These are phyloP conservation scores for Rhododendron henanense DNA, from an alignment of 148 eudicot species.

Conservation along the genomic window DNA sequence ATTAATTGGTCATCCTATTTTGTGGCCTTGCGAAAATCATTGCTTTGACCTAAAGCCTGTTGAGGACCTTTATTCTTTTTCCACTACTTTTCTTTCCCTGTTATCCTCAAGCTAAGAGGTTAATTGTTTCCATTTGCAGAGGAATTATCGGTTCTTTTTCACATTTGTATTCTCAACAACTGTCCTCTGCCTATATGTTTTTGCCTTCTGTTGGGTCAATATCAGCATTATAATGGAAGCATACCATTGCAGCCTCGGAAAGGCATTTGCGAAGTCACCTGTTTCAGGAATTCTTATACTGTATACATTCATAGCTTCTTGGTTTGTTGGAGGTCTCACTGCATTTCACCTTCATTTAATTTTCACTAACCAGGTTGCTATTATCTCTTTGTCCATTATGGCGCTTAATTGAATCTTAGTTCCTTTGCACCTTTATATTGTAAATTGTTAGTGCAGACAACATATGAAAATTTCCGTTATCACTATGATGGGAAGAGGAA, in stretches of 20 bases:
- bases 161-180: conserved; percentile 42
- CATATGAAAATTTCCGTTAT: conserved; percentile 34
- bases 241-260: conserved; percentile 20
- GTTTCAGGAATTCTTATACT: conserved; percentile 30
- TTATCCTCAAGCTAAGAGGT: background rate
- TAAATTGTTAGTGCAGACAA: conserved; percentile 23
- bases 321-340: conserved; percentile 54
- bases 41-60: background rate
- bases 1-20: background rate
- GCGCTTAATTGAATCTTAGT: background rate
- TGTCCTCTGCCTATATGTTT: conserved; percentile 34
- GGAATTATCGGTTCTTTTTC: conserved; percentile 47
- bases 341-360: conserved; percentile 40
- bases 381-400: background rate
- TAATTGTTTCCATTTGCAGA: conserved; percentile 25
- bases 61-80: background rate
- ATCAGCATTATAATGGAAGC: conserved; percentile 15
- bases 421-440: background rate
- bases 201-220: conserved; percentile 33
- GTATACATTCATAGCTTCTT: conserved; percentile 29
- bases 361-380: conserved; percentile 36
- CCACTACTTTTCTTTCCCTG: background rate
- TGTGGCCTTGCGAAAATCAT: background rate
- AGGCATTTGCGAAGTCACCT: conserved; percentile 32
- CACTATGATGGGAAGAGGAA: conserved; percentile 27